phyloP scores from a whole-genome alignment of 495 filamentous ascomycete species.

The Talaromyces trachyspermus region DNA sequence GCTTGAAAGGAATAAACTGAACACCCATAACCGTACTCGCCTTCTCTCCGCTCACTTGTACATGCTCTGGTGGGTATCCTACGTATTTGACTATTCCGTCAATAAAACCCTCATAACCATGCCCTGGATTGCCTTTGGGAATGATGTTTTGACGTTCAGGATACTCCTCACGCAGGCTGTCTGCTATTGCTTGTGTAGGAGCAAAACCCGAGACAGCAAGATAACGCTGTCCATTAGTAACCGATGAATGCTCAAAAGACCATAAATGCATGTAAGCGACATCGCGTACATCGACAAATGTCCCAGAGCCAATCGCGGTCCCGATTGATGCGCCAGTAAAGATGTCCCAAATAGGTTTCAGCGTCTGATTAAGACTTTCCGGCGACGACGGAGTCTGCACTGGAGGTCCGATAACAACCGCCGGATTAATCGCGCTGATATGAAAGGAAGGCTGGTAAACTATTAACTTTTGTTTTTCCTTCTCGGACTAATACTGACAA shows the following conservation, averaged over 20 bases:
- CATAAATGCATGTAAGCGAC: conserved; percentile 6
- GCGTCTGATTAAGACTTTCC: conserved; percentile 34
- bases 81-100: no score
- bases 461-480: no score
- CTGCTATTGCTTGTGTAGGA: not conserved
- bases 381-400: conserved; percentile 26
- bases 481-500: no score
- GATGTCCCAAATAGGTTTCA: conserved; percentile 35
- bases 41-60: no score
- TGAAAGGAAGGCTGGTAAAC: conserved; percentile 48
- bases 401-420: conserved; percentile 54
- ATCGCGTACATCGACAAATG: conserved; percentile 54
- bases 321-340: conserved; percentile 40
- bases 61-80: no score
- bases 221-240: not conserved
- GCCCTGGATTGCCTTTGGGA: not conserved
- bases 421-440: conserved; percentile 49
- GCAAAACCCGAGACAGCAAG: not conserved
- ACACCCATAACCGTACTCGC: no score
- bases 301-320: conserved; percentile 20
- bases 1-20: no score
- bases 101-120: no score
- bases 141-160: conserved; percentile 1
- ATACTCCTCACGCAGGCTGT: conserved; percentile 2
- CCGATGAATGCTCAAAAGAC: not conserved